phyloP scores from a whole-genome alignment of 2,329 filamentous ascomycete genomes.

The Trichoderma endophyticum region DNA sequence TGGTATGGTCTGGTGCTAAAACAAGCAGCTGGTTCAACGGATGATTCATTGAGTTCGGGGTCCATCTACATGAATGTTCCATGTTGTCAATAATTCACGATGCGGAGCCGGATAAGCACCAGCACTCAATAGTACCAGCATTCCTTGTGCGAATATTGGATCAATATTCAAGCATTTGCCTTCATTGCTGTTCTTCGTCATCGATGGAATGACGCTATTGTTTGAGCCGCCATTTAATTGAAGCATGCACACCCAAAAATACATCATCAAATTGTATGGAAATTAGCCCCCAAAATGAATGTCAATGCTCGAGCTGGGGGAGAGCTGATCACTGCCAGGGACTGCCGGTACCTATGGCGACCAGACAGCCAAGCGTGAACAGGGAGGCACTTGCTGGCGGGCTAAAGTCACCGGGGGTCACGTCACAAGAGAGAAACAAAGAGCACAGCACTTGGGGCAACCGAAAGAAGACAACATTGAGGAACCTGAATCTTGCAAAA shows the following conservation, averaged over 20 bases:
- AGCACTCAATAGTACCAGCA: background rate
- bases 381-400: background rate
- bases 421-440: background rate
- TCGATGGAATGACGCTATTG: background rate
- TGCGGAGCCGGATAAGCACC: background rate
- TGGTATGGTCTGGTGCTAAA: background rate
- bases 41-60: background rate
- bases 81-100: background rate
- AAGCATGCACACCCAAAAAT: background rate
- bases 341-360: background rate
- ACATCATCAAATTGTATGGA: background rate
- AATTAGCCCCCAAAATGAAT: constrained; percentile 3
- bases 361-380: background rate
- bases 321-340: background rate
- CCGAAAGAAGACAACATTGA: background rate
- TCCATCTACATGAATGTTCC: background rate
- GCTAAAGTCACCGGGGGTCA: background rate
- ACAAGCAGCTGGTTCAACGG: background rate
- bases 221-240: background rate
- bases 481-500: background rate
- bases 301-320: constrained; percentile 5
- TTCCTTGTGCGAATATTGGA: background rate
- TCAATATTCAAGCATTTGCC: background rate
- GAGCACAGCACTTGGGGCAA: background rate
- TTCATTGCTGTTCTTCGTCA: background rate